Conservation (phyloP, 208 protist genomes). For the Trypanosoma platydactyli region DNA sequence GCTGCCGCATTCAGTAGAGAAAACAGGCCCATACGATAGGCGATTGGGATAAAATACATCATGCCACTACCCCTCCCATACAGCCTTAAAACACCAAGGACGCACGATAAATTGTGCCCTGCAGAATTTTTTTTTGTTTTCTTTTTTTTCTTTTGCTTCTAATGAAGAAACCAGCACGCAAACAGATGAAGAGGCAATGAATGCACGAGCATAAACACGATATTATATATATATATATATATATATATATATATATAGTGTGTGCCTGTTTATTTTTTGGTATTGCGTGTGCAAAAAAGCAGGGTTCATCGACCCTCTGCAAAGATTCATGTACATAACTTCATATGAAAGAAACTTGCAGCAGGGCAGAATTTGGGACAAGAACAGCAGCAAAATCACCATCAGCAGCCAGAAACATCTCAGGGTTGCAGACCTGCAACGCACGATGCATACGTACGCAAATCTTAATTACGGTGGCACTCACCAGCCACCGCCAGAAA, state of each 20-base stretch:
- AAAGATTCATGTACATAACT: too few species aligned
- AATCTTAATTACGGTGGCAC: conserved; percentile 2
- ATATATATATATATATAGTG: conserved; percentile 14
- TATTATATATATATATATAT: conserved; percentile 5
- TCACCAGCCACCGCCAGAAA: conserved; percentile 5
- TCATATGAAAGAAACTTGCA: too few species aligned
- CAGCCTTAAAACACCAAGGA: not conserved
- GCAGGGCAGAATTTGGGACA: too few species aligned
- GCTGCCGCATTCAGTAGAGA: conserved; percentile 58
- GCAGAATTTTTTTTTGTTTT: conserved; percentile 2
- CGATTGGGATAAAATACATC: conserved; percentile 51
- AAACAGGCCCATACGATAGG: conserved; percentile 49
- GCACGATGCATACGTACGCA: too few species aligned
- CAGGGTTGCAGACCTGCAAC: too few species aligned
- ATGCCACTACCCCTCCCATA: not conserved
- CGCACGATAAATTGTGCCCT: not conserved
- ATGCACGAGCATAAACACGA: not conserved
- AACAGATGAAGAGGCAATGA: conserved; percentile 18
- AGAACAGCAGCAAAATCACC: too few species aligned
- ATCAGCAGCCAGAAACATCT: too few species aligned
- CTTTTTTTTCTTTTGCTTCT: not conserved
- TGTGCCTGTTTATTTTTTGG: not conserved
- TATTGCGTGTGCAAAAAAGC: too few species aligned
- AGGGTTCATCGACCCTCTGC: too few species aligned
- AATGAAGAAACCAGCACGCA: not conserved